Base-by-base conservation (phyloP, 2,329 filamentous ascomycete species). In the Chaetomiaceae sp. region DNA sequence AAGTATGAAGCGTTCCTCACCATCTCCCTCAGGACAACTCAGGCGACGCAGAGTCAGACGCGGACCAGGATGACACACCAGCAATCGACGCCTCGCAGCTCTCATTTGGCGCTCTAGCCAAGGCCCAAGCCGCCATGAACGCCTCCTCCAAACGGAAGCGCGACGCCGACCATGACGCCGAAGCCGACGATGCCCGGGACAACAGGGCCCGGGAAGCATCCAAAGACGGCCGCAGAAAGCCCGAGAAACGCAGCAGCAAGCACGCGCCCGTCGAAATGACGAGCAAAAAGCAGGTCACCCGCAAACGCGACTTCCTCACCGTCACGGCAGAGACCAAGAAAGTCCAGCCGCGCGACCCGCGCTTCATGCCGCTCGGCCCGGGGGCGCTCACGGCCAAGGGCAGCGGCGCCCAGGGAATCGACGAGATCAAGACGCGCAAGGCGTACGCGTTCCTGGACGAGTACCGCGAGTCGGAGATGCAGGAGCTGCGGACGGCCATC, bases 361-460 rank as follows among this genome's bases (percentile, higher is more conserved):
- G 93, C 44, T 99, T 99, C 72, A 89, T 93, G 56, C 78, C 84
- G 0, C 66, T 84, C 12, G 68, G 76, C 34, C 75, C 58, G 59
- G 68, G 56, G 56, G 65, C 59, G 23, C 53, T 56, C 55, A 61
- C 66, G 53, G 54, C 57, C 57, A 60, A 65, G 53, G 55, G 65
- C 39, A 50, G 59, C 23, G 54, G 57, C 20, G 63, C 61, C 20
- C 7, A 21, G 44, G 35, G 40, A 14, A 66, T 74, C 19, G 81
- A 87, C 64, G 79, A 78, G 64, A 69, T 71, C 44, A 79, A 78
- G 57, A 69, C 84, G 30, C 79, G 78, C 53, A 83, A 82, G 59
- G 87, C 89, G 30, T 99, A 99, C 70, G 77, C 83, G 3, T 99
- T 99, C 72, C 73, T 99, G 45, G 82, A 91, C 60, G 85, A 89